These are phyloP conservation scores for Trypethelium eluteriae DNA, from an alignment of 495 filamentous ascomycete genomes.

Conservation along the genomic window DNA sequence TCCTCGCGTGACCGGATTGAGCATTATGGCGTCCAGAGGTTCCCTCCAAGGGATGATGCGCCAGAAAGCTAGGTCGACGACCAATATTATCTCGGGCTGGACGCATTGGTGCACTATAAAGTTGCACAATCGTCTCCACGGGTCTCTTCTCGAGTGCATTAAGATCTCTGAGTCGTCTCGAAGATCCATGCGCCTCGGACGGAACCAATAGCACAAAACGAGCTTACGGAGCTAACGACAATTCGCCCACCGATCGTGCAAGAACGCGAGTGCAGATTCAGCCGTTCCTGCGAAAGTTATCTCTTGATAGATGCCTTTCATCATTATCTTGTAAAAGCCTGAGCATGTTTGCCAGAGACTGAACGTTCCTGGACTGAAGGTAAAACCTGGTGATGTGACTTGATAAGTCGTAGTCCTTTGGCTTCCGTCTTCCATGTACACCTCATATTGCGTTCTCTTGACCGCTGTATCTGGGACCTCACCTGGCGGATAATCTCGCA, in stretches of 20 bases:
- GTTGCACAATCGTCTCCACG: not conserved
- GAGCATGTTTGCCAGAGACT: not conserved
- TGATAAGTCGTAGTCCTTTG: not conserved
- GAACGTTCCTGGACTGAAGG: not conserved
- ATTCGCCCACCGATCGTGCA: not conserved
- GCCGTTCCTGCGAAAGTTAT: not conserved
- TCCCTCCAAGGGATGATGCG: not conserved
- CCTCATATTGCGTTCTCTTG: conserved; percentile 5
- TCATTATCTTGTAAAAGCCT: not conserved
- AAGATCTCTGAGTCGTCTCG: not conserved
- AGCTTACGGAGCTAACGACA: too few relatives aligned
- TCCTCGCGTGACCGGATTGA: not conserved
- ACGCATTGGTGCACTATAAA: not conserved
- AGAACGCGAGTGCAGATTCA: not conserved
- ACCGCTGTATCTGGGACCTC: not conserved
- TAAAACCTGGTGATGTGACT: not conserved
- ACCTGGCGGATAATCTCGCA: not conserved
- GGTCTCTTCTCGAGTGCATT: not conserved
- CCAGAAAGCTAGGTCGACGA: not conserved
- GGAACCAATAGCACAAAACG: not conserved
- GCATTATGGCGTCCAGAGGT: not conserved
- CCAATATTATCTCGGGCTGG: not conserved
- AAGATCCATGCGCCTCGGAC: not conserved
- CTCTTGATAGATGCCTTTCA: not conserved
- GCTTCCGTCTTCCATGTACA: not conserved